A percentile compares a stretch with the other conserved stretches of the same genome.
Evolutionary conservation across 106 monocot genomes (phyloP).

Genomic region (Apostasia shenzhenica): DNA sequence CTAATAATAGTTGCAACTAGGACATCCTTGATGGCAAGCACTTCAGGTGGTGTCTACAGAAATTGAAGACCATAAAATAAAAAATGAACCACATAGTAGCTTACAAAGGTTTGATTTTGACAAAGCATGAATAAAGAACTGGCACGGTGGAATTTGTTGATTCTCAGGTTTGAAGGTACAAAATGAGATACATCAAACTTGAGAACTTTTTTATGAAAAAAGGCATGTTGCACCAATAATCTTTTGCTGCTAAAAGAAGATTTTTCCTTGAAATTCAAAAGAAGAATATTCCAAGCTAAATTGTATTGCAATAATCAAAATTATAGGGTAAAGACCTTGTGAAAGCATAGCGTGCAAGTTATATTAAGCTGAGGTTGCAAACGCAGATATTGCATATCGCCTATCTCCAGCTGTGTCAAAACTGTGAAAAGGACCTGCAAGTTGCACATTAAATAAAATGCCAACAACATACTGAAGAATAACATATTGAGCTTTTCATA

Average conservation of each 20-base stretch:
- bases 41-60: conserved; percentile 57
- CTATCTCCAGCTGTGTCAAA: conserved; percentile 82
- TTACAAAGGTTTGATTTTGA: no score
- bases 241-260: no score
- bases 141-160: no score
- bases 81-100: no score
- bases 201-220: no score
- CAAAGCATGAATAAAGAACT: no score
- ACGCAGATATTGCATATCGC: conserved; percentile 63
- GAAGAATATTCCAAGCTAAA: no score
- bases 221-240: no score
- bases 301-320: no score
- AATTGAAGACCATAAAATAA: conserved; percentile 9
- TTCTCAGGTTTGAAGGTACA: no score
- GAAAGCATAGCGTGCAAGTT: conserved; percentile 83
- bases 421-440: conserved; percentile 81
- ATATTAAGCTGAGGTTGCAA: conserved; percentile 58
- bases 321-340: conserved; percentile 43
- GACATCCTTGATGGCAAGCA: conserved; percentile 62
- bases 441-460: neutral
- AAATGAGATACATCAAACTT: no score
- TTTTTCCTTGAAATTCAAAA: no score
- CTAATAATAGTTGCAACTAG: conserved; percentile 63
- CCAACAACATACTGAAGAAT: neutral
- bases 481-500: neutral